phyloP scores from a whole-genome alignment of 805 yeast species.

The Starmerella stellata region DNA sequence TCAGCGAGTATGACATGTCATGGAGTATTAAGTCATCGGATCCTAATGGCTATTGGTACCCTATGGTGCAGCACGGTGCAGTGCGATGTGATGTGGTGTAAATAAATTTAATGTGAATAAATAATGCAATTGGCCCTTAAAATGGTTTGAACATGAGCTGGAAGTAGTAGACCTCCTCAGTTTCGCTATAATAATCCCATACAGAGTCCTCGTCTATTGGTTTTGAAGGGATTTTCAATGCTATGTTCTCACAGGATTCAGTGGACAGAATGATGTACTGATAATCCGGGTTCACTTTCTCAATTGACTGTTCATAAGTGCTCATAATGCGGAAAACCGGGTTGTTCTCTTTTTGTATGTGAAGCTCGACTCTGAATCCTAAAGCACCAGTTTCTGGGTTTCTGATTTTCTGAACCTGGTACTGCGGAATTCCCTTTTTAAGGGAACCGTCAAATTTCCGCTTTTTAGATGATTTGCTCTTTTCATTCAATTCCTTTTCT shows the following conservation, averaged over 20 bases:
- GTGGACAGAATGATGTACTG: conserved; percentile 69
- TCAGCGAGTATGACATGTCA: too few relatives aligned
- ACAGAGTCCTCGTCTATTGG: conserved; percentile 29
- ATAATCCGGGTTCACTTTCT: conserved; percentile 30
- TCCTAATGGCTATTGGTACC: too few relatives aligned
- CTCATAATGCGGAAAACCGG: conserved; percentile 56
- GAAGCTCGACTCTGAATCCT: conserved; percentile 48
- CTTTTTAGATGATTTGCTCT: conserved; percentile 26
- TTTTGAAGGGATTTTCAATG: conserved; percentile 50
- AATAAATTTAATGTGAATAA: too few relatives aligned
- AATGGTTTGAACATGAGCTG: conserved; percentile 35
- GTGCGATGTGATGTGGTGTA: too few relatives aligned
- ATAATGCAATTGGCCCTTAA: too few relatives aligned
- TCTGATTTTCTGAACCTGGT: conserved; percentile 47
- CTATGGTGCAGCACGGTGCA: too few relatives aligned
- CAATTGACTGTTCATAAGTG: conserved; percentile 45
- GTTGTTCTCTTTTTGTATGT: conserved; percentile 30
- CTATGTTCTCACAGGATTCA: conserved; percentile 76
- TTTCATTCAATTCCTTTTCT: not conserved
- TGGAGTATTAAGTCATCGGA: too few relatives aligned
- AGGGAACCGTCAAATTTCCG: too few relatives aligned
- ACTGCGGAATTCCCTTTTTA: conserved; percentile 60
- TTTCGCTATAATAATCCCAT: conserved; percentile 55
- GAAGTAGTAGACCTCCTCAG: conserved; percentile 40
- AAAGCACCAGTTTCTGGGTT: conserved; percentile 38